A percentile compares a stretch with the other conserved stretches of the same genome.
Evolutionary conservation across 1,139 yeast species (phyloP).

Genomic region (Blastobotrys apis): DNA sequence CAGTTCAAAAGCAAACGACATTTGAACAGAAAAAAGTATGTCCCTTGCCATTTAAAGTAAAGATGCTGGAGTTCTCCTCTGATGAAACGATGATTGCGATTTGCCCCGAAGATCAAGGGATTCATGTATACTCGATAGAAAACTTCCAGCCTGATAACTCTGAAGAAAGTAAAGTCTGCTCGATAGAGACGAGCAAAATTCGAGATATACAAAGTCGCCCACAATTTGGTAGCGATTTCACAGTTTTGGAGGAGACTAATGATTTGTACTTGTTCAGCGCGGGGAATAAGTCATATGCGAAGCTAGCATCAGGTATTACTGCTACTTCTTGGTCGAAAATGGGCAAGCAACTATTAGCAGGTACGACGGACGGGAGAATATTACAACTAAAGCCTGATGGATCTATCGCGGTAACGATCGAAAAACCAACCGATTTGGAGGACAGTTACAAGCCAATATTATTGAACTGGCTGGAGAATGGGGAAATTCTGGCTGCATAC

Average conservation of each 20-base stretch:
- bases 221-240: conserved; percentile 21
- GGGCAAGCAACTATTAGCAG: conserved; percentile 34
- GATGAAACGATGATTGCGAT: conserved; percentile 22
- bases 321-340: conserved; percentile 36
- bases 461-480: conserved; percentile 7
- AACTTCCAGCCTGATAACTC: conserved; percentile 7
- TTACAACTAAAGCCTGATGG: conserved; percentile 29
- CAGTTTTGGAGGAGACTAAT: conserved; percentile 24
- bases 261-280: conserved; percentile 21
- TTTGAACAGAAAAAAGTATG: background rate
- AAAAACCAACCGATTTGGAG: conserved; percentile 24
- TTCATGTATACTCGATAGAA: conserved; percentile 14
- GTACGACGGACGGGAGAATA: conserved; percentile 27
- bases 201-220: conserved; percentile 23
- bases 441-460: conserved; percentile 3
- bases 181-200: conserved; percentile 5
- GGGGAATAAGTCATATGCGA: background rate
- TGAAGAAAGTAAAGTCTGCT: conserved; percentile 3
- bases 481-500: background rate
- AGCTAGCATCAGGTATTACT: conserved; percentile 22
- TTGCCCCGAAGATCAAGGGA: conserved; percentile 14
- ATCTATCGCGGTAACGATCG: conserved; percentile 2
- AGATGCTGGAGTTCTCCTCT: conserved; percentile 21
- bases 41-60: conserved; percentile 10
- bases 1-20: background rate